phyloP scores from a whole-genome alignment of 192 early-diverging fungal species.

The Backusella liffmaniae region DNA sequence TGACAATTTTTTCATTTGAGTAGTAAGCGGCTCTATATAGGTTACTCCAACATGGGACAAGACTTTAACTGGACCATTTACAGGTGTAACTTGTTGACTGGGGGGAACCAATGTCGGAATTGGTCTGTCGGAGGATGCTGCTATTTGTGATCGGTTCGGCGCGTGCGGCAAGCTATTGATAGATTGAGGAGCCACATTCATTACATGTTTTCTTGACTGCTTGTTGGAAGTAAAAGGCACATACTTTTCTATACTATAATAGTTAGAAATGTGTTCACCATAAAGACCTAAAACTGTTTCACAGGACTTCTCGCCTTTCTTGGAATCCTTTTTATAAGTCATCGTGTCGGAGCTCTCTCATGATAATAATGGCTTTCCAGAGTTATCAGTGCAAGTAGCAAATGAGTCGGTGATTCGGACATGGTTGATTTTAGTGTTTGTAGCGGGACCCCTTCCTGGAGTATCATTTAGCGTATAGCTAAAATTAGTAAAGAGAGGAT shows the following conservation, averaged over 20 bases:
- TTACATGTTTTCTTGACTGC: not conserved
- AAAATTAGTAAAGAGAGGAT: not conserved
- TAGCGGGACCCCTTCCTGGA: not conserved
- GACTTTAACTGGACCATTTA: conserved; percentile 7
- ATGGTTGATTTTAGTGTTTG: not conserved
- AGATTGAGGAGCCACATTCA: conserved; percentile 4
- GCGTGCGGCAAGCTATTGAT: conserved; percentile 23
- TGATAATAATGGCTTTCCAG: not conserved
- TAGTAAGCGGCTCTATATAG: conserved; percentile 21
- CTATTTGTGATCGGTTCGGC: conserved; percentile 6
- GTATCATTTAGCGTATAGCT: not conserved
- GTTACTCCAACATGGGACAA: conserved; percentile 19
- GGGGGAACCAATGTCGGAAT: not conserved
- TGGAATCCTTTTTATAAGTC: not conserved
- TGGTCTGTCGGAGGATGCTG: conserved; percentile 4
- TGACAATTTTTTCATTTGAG: not conserved
- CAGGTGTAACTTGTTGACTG: not conserved
- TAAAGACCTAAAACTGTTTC: conserved; percentile 10
- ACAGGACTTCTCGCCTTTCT: conserved; percentile 15
- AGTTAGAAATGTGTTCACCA: not conserved
- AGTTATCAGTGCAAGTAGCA: not conserved
- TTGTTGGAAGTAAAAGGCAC: not conserved
- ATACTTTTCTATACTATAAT: not conserved
- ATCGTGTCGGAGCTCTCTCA: conserved; percentile 27
- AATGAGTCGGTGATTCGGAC: not conserved